Percentiles rank a stretch among this genome's conserved stretches.
Conservation (phyloP, 2,329 filamentous ascomycete genomes). For the Parastagonospora avenae region DNA sequence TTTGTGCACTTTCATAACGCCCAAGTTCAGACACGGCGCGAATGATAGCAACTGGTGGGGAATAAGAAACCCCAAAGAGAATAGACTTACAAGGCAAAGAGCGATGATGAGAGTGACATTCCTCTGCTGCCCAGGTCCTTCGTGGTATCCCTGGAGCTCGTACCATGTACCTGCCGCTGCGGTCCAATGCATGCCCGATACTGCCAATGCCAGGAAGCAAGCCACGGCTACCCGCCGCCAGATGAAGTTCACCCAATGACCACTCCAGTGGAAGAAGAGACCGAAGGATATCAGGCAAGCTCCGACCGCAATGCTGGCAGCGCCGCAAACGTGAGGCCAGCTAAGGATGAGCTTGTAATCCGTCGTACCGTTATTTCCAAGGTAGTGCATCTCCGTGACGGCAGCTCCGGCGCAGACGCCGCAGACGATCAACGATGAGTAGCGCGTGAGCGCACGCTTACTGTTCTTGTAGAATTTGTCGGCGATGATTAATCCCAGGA, state of each 20-base stretch:
- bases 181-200: slow-evolving; percentile 89
- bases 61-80: too few relatives aligned
- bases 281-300: slow-evolving; percentile 73
- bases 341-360: slow-evolving; percentile 74
- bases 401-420: slow-evolving; percentile 74
- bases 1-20: too few relatives aligned
- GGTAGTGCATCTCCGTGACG: slow-evolving; percentile 85
- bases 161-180: slow-evolving; percentile 75
- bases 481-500: slow-evolving; percentile 72
- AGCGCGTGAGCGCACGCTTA: slow-evolving; percentile 32
- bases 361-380: slow-evolving; percentile 80
- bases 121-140: slow-evolving; percentile 48
- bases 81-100: slow-evolving; percentile 65
- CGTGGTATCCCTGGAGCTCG: slow-evolving; percentile 57
- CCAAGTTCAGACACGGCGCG: too few relatives aligned
- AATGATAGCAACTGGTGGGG: too few relatives aligned
- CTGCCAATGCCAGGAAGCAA: slow-evolving; percentile 70
- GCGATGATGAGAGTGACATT: slow-evolving; percentile 75
- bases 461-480: slow-evolving; percentile 49
- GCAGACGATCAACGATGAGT: slow-evolving; percentile 55
- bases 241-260: slow-evolving; percentile 77
- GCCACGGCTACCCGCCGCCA: slow-evolving; percentile 74
- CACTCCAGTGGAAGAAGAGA: slow-evolving; percentile 77
- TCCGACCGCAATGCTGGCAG: slow-evolving; percentile 72
- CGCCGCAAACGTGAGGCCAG: slow-evolving; percentile 65